These are phyloP conservation scores for Verticillium isaacii DNA, from an alignment of 2,329 filamentous ascomycete species.

Conservation along the genomic window DNA sequence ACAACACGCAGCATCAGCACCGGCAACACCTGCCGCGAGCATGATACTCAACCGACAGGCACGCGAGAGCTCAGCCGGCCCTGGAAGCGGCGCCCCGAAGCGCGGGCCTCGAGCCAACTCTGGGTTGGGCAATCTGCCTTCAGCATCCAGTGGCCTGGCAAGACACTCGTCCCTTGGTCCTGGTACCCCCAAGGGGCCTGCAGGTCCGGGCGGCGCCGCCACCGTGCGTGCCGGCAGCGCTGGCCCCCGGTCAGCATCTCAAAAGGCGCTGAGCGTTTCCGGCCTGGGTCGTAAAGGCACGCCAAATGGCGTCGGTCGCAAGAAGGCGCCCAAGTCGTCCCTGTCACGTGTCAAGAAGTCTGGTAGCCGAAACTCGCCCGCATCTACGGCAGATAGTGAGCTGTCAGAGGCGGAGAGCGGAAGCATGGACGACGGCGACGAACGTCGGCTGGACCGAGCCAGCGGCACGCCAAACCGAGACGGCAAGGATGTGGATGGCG, in stretches of 20 bases:
- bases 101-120: constrained; percentile 44
- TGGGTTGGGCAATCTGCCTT: constrained; percentile 40
- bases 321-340: constrained; percentile 55
- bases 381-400: constrained; percentile 60
- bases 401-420: constrained; percentile 58
- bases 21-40: constrained; percentile 55
- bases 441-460: constrained; percentile 12
- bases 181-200: constrained; percentile 50
- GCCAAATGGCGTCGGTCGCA: constrained; percentile 36
- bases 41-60: constrained; percentile 54
- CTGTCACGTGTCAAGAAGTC: constrained; percentile 59
- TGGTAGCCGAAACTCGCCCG: constrained; percentile 54
- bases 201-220: constrained; percentile 22
- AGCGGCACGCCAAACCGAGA: constrained; percentile 21
- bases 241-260: constrained; percentile 46
- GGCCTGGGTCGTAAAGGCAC: constrained; percentile 43
- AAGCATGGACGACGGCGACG: constrained; percentile 47
- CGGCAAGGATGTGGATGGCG: constrained; percentile 36
- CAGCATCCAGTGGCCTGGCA: constrained; percentile 53
- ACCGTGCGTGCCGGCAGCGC: constrained; percentile 52
- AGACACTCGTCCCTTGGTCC: constrained; percentile 60
- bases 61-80: constrained; percentile 55
- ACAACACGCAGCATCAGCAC: constrained; percentile 50
- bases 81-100: constrained; percentile 44
- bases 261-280: constrained; percentile 35